A percentile compares a stretch with the other conserved stretches of the same genome.
phyloP scores from a whole-genome alignment of 2,329 filamentous ascomycete species.

The Blumeria hordei region DNA sequence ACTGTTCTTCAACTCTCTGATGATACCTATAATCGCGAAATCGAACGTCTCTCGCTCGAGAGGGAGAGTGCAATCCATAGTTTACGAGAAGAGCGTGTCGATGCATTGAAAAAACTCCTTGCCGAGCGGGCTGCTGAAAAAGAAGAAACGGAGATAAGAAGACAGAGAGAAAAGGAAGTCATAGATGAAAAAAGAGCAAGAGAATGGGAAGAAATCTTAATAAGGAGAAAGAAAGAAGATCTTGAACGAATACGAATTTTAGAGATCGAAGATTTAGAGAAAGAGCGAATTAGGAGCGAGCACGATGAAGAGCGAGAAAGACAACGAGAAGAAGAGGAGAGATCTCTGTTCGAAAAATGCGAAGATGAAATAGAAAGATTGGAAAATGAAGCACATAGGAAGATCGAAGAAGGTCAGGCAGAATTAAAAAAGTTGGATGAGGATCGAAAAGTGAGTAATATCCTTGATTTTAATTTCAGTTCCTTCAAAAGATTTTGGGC shows the following conservation, averaged over 20 bases:
- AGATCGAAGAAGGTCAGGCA: slow-evolving; percentile 9
- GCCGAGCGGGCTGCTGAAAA: slow-evolving; percentile 5
- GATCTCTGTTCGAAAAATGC: slow-evolving; percentile 5
- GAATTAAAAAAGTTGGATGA: slow-evolving; percentile 9
- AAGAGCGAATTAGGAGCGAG: slow-evolving; percentile 4
- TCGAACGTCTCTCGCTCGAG: slow-evolving; percentile 8
- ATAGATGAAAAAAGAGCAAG: slow-evolving; percentile 5
- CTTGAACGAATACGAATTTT: slow-evolving; percentile 5
- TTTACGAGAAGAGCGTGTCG: slow-evolving; percentile 7
- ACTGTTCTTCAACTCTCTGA: slow-evolving; percentile 8
- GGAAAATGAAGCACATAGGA: slow-evolving; percentile 12
- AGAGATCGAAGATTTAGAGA: slow-evolving; percentile 7
- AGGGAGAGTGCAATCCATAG: slow-evolving; percentile 8
- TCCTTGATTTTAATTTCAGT: not conserved
- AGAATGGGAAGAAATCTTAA: slow-evolving; percentile 2
- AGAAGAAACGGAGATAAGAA: slow-evolving; percentile 5
- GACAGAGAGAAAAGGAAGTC: slow-evolving; percentile 7
- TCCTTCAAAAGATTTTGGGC: not conserved
- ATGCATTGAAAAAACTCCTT: slow-evolving; percentile 3
- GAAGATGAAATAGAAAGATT: slow-evolving; percentile 10
- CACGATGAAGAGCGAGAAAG: slow-evolving; percentile 7
- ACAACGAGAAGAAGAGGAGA: slow-evolving; percentile 7
- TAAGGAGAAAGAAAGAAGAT: slow-evolving; percentile 5
- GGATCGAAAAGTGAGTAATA: slow-evolving; percentile 7
- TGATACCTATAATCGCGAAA: slow-evolving; percentile 9